phyloP scores from a whole-genome alignment of 2,329 filamentous ascomycete species.

The Hypoxylon sp. region DNA sequence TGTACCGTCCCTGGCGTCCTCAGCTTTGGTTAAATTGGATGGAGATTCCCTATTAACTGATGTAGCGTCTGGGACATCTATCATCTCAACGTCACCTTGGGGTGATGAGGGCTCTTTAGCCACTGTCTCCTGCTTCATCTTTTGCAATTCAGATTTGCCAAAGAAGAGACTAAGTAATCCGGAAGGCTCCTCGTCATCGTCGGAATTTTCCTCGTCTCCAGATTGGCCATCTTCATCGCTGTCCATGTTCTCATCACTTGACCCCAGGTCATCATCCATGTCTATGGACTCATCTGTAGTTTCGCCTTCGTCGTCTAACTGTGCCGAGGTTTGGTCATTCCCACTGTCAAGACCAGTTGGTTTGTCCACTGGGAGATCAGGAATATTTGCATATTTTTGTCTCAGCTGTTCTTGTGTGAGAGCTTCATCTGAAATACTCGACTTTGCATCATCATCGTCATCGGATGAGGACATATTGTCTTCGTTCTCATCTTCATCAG shows the following conservation, averaged over 20 bases:
- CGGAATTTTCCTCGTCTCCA: constrained; percentile 63
- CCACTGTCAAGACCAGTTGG: constrained; percentile 30
- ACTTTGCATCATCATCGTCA: constrained; percentile 71
- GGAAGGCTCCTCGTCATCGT: constrained; percentile 59
- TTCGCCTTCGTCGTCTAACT: constrained; percentile 59
- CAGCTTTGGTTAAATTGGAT: constrained; percentile 2
- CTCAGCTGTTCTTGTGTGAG: constrained; percentile 78
- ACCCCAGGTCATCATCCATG: constrained; percentile 77
- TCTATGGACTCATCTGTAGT: constrained; percentile 76
- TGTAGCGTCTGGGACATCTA: constrained; percentile 46
- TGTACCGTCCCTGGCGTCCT: neutral
- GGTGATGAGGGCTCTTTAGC: constrained; percentile 45
- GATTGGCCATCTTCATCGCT: constrained; percentile 60
- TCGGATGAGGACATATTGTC: constrained; percentile 75
- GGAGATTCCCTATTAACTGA: constrained; percentile 5
- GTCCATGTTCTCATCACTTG: constrained; percentile 65
- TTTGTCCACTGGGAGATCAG: constrained; percentile 59
- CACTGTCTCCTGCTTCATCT: constrained; percentile 62
- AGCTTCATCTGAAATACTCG: constrained; percentile 70
- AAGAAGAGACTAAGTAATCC: constrained; percentile 72
- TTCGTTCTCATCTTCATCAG: constrained; percentile 61
- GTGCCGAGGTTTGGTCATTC: constrained; percentile 38
- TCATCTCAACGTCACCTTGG: constrained; percentile 56
- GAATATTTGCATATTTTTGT: constrained; percentile 77
- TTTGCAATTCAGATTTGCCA: constrained; percentile 69